Evolutionary conservation across 2,329 filamentous ascomycete genomes (phyloP), one percentile per base, ranked within the genome.

Genomic region (Pleomassaria siparia): DNA sequence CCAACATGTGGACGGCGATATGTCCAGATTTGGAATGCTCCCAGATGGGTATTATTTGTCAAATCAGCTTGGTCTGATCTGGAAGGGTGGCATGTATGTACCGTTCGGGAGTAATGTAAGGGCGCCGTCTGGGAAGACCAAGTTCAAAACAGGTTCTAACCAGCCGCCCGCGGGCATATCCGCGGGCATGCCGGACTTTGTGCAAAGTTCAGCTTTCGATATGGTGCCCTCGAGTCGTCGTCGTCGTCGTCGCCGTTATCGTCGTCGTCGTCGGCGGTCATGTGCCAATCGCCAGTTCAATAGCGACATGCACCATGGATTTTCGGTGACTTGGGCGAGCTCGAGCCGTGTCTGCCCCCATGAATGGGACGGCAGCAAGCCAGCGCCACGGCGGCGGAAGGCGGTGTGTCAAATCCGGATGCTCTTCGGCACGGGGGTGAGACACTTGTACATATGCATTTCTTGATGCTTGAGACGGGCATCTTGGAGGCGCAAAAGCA

Each of bases 251-350:
- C 32, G 15, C 49, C 25, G 10, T 16, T 37, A 15, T 24, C n/a
- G 16, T 21, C 12, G 12, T 37, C 29, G 16, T 43, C 47, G 43
- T 28, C 2, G 15, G 11, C 43, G 24, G 13, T 36, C 44, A 30
- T 32, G 43, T 32, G 40, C 50, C 40, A 41, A 47, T n/a, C n/a
- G n/a, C 18, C 13, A 22, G 46, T 45, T 55, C 54, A 53, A 61
- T 58, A 58, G 41, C 33, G 44, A 53, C 15, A 39, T 32, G 26
- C 32, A 20, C 15, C n/a, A 50, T 49, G 8, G 43, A 52, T 56
- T n/a, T n/a, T 47, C 45, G 54, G 51, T 48, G 32, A 59, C 46
- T 54, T 66, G 64, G 62, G 62, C 64, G 62, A 67, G 54, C 54
- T 66, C 50, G 43, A 56, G 39, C 48, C 47, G 53, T 41, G 46